These are phyloP conservation scores for Penicillium macrosclerotiorum DNA, from an alignment of 495 filamentous ascomycete genomes.

Conservation along the genomic window DNA sequence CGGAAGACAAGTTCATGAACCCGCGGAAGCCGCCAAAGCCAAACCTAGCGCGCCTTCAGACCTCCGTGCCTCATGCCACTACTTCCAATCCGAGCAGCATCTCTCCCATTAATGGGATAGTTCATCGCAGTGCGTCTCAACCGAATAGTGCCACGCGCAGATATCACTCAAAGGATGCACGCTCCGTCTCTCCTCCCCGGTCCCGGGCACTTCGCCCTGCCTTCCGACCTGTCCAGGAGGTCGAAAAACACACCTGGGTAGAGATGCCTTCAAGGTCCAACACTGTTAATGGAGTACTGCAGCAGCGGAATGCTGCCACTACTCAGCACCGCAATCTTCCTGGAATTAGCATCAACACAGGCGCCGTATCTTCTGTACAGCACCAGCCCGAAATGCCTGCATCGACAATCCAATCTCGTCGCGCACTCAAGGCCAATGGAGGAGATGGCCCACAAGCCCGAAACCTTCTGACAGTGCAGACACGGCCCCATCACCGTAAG, in stretches of 20 bases:
- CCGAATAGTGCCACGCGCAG: conserved; percentile 30
- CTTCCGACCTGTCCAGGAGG: conserved; percentile 25
- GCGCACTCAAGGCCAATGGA: conserved; percentile 26
- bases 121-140: conserved; percentile 36
- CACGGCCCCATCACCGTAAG: conserved; percentile 15
- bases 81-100: conserved; percentile 23
- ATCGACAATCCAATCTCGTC: conserved; percentile 37
- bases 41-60: conserved; percentile 48
- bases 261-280: conserved; percentile 8
- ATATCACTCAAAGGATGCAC: conserved; percentile 28
- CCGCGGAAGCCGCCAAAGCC: conserved; percentile 62
- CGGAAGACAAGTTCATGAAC: conserved; percentile 69
- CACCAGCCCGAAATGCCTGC: conserved; percentile 5
- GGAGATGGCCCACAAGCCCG: conserved; percentile 15
- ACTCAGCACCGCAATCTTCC: conserved; percentile 16
- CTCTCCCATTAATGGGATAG: conserved; percentile 25
- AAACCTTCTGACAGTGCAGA: conserved; percentile 29
- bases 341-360: conserved; percentile 15
- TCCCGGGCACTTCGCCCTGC: conserved; percentile 36
- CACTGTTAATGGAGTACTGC: not conserved
- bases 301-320: not conserved
- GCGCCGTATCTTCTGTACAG: conserved; percentile 5
- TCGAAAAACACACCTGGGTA: conserved; percentile 7
- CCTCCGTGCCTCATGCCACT: conserved; percentile 49
- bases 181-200: conserved; percentile 43